A percentile compares a stretch with the other conserved stretches of the same genome.
Conservation (phyloP, 2,329 filamentous ascomycete species). For the Sclerotinia trifoliorum region DNA sequence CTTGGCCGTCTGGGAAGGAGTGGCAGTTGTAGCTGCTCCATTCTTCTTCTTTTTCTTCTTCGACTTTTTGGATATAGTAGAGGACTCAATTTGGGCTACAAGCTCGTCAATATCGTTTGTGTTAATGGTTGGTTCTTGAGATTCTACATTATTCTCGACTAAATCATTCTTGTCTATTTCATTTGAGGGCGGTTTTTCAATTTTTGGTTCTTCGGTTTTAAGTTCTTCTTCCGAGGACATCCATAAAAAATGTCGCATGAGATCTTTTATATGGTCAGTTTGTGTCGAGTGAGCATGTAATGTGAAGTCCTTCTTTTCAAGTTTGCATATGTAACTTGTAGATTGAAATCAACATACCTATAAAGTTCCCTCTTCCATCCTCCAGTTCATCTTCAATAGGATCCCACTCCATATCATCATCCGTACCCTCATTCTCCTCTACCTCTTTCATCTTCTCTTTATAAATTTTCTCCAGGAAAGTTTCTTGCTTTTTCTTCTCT, state of each 20-base stretch:
- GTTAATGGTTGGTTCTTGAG: background rate
- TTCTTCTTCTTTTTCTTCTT: constrained; percentile 42
- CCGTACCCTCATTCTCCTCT: constrained; percentile 34
- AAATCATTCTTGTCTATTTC: background rate
- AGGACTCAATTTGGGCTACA: background rate
- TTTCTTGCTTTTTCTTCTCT: constrained; percentile 45
- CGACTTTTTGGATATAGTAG: constrained; percentile 25
- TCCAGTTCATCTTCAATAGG: constrained; percentile 49
- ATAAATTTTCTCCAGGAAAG: constrained; percentile 46
- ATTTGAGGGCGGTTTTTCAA: background rate
- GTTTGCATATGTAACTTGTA: background rate
- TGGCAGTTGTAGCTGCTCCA: constrained; percentile 23
- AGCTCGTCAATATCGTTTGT: background rate
- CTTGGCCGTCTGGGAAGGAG: constrained; percentile 20
- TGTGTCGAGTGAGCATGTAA: background rate
- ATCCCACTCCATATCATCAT: constrained; percentile 46
- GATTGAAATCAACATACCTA: constrained; percentile 35
- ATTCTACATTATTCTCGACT: background rate
- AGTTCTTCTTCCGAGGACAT: constrained; percentile 19
- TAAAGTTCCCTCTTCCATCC: constrained; percentile 46
- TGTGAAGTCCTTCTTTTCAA: background rate
- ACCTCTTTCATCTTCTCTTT: constrained; percentile 43
- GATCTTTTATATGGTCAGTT: constrained; percentile 20
- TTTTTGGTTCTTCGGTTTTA: background rate
- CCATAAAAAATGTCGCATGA: constrained; percentile 30